Percentiles rank a stretch among this genome's conserved stretches.
These are phyloP conservation scores for Porodaedalea pini DNA, from an alignment of 1,284 basidiomycete species.

Conservation along the genomic window DNA sequence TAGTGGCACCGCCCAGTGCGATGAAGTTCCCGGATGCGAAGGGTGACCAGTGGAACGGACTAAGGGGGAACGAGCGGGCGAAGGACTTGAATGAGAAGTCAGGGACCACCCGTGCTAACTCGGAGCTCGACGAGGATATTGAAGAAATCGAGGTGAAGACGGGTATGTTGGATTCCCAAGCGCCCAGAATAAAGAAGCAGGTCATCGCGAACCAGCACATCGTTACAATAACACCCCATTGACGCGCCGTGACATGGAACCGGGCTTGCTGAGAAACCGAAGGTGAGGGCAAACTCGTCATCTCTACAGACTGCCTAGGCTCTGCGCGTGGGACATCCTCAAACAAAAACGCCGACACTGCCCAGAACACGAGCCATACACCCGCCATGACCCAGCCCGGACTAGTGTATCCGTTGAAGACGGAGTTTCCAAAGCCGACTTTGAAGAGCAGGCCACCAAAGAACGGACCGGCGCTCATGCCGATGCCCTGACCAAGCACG, in stretches of 20 bases:
- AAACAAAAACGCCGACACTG: slow-evolving; percentile 37
- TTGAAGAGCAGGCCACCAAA: slow-evolving; percentile 60
- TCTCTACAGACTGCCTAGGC: slow-evolving; percentile 12
- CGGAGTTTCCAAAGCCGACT: slow-evolving; percentile 44
- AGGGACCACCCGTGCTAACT: no score
- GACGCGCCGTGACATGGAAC: slow-evolving; percentile 33
- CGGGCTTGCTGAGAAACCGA: slow-evolving; percentile 19
- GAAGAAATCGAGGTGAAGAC: slow-evolving; percentile 48
- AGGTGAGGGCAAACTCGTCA: slow-evolving; percentile 5
- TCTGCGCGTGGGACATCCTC: slow-evolving; percentile 43
- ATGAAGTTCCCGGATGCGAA: slow-evolving; percentile 69
- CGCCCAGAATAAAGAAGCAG: slow-evolving; percentile 69
- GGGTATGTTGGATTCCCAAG: slow-evolving; percentile 71
- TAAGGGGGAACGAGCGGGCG: slow-evolving; percentile 5
- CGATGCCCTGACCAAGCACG: slow-evolving; percentile 60
- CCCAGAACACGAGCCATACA: slow-evolving; percentile 53
- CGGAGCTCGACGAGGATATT: slow-evolving; percentile 7
- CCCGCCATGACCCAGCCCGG: slow-evolving; percentile 65
- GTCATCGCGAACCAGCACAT: slow-evolving; percentile 75
- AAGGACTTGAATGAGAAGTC: not conserved
- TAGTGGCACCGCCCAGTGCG: slow-evolving; percentile 57
- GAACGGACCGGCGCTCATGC: slow-evolving; percentile 65
- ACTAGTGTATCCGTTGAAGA: slow-evolving; percentile 63
- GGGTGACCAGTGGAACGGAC: slow-evolving; percentile 52
- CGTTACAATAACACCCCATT: slow-evolving; percentile 51